Base-by-base conservation (phyloP, 1,284 basidiomycete genomes). In the Hypsizygus ulmarius region DNA sequence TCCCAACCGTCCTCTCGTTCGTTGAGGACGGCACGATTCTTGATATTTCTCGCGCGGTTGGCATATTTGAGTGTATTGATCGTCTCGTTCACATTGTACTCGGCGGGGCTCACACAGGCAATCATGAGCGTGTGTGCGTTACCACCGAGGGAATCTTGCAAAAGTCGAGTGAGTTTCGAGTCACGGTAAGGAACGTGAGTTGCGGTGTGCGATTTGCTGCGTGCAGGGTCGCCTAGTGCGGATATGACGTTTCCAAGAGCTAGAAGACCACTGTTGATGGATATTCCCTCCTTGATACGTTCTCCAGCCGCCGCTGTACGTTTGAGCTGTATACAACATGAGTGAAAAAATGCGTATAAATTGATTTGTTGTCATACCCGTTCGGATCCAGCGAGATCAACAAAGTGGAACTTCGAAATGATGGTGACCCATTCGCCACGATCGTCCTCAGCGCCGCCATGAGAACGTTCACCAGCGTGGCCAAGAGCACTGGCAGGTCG, bases 61-160 rank as follows among this genome's bases (percentile, higher is more conserved):
- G 97, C 97, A 64, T 99, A 99, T 68, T 98, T 97, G 61, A 99
- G 81, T 5, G 96, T 99, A 66, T 97, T 97, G 58, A 97, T 77
- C 0, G 97, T 98, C 70, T 99, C 96, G 55, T 78, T 85, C 3
- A 90, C 82, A 67, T 99, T 99, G 82, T 85, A 96, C 68, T 99
- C 97, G 0, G 89, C 88, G 9, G 95, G 90, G 55, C 93, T 96
- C 52, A 98, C 88, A 67, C 97, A 99, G 8, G 96, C 96, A 57
- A 99, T 94, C 97, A 99, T 99, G 55, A 97, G 85, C 2, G 97
- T 99, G 62, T 97, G 90, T 1, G 96, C 90, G 67, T 98, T 99
- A 32, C 96, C 96, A 39, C 96, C 96, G n/a, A 99, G 82, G 10
- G 95, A 98, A 68, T 98, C 95, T 84, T 98, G 95, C 11, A 98